Conservation (phyloP, 2,329 filamentous ascomycete genomes). For the Fusarium incarnatum region DNA sequence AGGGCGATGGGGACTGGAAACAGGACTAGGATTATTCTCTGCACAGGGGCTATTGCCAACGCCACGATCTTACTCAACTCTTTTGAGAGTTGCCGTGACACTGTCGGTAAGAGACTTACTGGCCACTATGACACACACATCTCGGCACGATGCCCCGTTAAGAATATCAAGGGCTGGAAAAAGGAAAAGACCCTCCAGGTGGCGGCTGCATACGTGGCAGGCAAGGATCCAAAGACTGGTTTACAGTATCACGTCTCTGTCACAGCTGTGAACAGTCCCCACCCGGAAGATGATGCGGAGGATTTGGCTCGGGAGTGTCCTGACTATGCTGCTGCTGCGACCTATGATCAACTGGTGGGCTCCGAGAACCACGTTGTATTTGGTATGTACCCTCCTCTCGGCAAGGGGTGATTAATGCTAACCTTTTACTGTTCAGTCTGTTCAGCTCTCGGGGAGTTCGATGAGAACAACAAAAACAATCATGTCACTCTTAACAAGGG, state of each 20-base stretch:
- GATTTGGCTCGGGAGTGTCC: neutral
- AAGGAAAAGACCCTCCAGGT: neutral
- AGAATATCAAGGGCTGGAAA: neutral
- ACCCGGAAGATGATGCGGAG: neutral
- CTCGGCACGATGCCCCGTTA: neutral
- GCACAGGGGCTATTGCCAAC: neutral
- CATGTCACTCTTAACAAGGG: slow-evolving; percentile 1
- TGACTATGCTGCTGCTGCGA: slow-evolving; percentile 3
- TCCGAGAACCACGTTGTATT: neutral
- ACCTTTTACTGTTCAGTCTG: neutral
- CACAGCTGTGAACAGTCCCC: neutral
- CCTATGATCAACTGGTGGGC: neutral
- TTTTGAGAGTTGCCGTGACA: neutral
- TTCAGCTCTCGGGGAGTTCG: neutral
- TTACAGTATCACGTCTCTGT: slow-evolving; percentile 2
- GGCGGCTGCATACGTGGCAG: slow-evolving; percentile 1
- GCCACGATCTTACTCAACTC: neutral
- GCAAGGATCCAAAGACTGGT: neutral
- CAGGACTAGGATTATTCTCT: neutral
- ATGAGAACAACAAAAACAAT: neutral
- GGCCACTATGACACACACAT: slow-evolving; percentile 1
- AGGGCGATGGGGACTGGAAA: neutral
- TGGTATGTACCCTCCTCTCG: neutral
- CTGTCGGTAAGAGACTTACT: neutral
- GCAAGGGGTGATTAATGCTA: neutral